Percentiles rank a stretch among this genome's conserved stretches.
phyloP scores from a whole-genome alignment of 2,329 filamentous ascomycete species.

The Cladosporium halotolerans region DNA sequence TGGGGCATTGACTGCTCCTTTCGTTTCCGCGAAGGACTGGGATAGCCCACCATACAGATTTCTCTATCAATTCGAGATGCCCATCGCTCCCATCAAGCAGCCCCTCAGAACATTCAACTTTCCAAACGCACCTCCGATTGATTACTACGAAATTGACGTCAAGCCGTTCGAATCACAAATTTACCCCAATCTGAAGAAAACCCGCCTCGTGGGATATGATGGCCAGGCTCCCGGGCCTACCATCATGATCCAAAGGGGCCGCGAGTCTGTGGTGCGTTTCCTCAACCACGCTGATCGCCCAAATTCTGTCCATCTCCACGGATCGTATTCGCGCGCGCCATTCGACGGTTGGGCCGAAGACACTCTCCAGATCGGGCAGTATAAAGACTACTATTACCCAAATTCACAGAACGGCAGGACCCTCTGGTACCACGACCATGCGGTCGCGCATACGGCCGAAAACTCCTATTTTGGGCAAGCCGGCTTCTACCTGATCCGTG shows the following conservation, averaged over 20 bases:
- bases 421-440: conserved; percentile 53
- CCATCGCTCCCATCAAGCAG: conserved; percentile 16
- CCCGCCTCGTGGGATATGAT: conserved; percentile 41
- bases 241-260: conserved; percentile 43
- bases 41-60: conserved; percentile 19
- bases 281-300: conserved; percentile 44
- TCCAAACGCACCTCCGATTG: conserved; percentile 26
- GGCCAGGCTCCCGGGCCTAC: conserved; percentile 51
- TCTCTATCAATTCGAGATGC: conserved; percentile 19
- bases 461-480: conserved; percentile 54
- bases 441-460: conserved; percentile 40
- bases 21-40: conserved; percentile 9
- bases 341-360: conserved; percentile 52
- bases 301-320: conserved; percentile 51
- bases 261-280: conserved; percentile 50
- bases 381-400: conserved; percentile 58
- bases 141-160: conserved; percentile 44
- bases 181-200: conserved; percentile 37
- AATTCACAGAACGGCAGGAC: conserved; percentile 49
- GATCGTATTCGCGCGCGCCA: conserved; percentile 39
- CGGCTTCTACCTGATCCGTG: conserved; percentile 50
- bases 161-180: conserved; percentile 36
- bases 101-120: too few species aligned
- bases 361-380: conserved; percentile 42
- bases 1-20: too few species aligned